A percentile compares a stretch with the other conserved stretches of the same genome.
Evolutionary conservation across 2,329 filamentous ascomycete species (phyloP).

Genomic region (Eutypella sp.): DNA sequence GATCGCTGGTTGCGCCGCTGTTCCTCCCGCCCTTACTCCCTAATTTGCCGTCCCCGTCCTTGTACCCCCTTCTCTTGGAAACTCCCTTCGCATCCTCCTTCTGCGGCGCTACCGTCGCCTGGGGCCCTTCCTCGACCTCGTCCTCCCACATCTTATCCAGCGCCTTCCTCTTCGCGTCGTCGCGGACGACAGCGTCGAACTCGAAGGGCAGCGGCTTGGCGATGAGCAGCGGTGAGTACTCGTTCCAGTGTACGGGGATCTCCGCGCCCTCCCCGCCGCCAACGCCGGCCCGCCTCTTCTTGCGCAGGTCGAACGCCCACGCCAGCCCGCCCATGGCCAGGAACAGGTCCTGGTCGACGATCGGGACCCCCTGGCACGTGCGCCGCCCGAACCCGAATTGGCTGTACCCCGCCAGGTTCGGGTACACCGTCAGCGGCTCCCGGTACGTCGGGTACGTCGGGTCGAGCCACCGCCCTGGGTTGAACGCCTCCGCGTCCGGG

Average conservation of each 20-base stretch:
- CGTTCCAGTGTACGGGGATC: constrained; percentile 38
- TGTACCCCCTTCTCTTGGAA: constrained; percentile 6
- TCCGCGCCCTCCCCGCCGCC: too few relatives aligned
- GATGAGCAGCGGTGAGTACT: constrained; percentile 38
- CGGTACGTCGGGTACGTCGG: constrained; percentile 33
- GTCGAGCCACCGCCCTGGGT: constrained; percentile 34
- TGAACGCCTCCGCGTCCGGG: constrained; percentile 33
- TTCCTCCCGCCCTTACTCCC: constrained; percentile 11
- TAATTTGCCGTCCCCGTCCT: background rate
- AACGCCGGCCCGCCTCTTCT: constrained; percentile 23
- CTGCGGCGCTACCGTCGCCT: constrained; percentile 8
- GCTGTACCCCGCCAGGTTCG: constrained; percentile 35
- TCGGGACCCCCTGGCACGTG: constrained; percentile 38
- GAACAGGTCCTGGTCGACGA: constrained; percentile 37
- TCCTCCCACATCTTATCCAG: constrained; percentile 33
- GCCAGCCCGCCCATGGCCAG: constrained; percentile 34
- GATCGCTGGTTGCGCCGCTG: constrained; percentile 3
- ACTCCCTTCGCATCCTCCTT: constrained; percentile 1
- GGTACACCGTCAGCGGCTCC: constrained; percentile 33
- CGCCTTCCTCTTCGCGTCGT: constrained; percentile 14
- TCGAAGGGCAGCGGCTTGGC: constrained; percentile 37
- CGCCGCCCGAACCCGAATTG: constrained; percentile 51
- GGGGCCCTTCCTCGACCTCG: constrained; percentile 14
- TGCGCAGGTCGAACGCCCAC: constrained; percentile 29
- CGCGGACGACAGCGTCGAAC: constrained; percentile 31